Evolutionary conservation across 441 rosid species (phyloP).

Genomic region (Adansonia madagascariensis): DNA sequence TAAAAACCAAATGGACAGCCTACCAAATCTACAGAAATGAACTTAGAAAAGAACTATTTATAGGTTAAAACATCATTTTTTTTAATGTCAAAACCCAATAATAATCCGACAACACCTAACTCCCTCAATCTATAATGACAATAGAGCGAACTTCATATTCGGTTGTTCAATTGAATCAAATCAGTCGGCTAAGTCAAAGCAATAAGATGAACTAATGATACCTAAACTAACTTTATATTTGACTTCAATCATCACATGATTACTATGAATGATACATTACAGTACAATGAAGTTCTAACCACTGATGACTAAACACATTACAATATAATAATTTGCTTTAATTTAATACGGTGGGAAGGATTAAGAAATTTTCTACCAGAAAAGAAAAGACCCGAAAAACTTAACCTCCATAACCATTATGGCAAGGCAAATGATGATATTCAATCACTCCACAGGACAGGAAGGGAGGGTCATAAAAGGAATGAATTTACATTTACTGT

Average conservation of each 20-base stretch:
- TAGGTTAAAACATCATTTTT: background rate
- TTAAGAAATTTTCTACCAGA: background rate
- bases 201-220: conserved; percentile 17
- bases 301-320: background rate
- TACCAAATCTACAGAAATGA: conserved; percentile 1
- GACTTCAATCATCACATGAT: background rate
- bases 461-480: background rate
- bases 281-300: background rate
- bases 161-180: conserved; percentile 22
- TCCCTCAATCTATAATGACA: background rate
- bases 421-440: background rate
- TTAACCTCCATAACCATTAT: background rate
- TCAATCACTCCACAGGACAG: background rate
- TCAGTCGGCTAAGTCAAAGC: conserved; percentile 23
- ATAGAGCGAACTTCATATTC: background rate
- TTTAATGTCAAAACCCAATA: background rate
- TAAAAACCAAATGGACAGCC: background rate
- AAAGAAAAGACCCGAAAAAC: too few species aligned
- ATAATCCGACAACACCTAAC: background rate
- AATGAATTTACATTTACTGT: background rate
- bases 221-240: background rate
- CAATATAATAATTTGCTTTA: background rate
- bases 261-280: background rate
- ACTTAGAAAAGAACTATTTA: background rate
- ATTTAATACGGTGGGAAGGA: background rate